Base-by-base conservation (phyloP, 805 yeast genomes). In the Hemisphaericaspora nanyangensis region DNA sequence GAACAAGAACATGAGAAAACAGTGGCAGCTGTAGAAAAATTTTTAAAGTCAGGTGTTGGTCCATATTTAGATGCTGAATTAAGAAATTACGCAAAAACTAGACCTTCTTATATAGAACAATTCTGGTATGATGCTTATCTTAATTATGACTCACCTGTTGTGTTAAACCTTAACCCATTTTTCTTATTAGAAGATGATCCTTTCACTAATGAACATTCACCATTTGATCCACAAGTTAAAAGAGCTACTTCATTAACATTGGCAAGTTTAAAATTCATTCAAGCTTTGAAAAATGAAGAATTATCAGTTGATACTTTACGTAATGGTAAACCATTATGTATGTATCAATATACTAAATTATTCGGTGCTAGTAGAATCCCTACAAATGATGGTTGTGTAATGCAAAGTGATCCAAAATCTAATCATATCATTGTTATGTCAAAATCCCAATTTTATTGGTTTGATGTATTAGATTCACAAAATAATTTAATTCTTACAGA, bases 91-190 rank as follows among this genome's bases (percentile, higher is more conserved):
- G 63, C 83, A 5, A 70, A 75, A 36, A 65, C 80, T 12, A 67
- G 87, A 45, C 79, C 85, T 35, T 82, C 95, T 2, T 89, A 85
- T 58, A 89, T 89, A 46, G 96, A 89, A 61, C 95, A 89, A 60
- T 89, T 89, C 59, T 89, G 96, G 96, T 89, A 78, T 60, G 96
- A 89, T 56, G 79, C 95, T 1, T 89, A 89, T 59, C 70, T 89
- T 48, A 82, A 82, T 58, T 86, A 85, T 58, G 96, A 89, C 59
- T 81, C 86, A 8, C 89, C 93, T 0, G 95, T 89, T 29, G 97
- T 89, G n/a, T 71, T 89, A 45, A 89, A 89, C 60, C 74, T 89
- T 50, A 89, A 89, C 54, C 97, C 97, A 0, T 89, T 86, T 55
- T 88, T 89, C 59, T 76, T 88, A 50, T 72, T 89, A 44, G 95